phyloP scores from a whole-genome alignment of 1,139 yeast genomes.

The Arxiozyma heterogenica region DNA sequence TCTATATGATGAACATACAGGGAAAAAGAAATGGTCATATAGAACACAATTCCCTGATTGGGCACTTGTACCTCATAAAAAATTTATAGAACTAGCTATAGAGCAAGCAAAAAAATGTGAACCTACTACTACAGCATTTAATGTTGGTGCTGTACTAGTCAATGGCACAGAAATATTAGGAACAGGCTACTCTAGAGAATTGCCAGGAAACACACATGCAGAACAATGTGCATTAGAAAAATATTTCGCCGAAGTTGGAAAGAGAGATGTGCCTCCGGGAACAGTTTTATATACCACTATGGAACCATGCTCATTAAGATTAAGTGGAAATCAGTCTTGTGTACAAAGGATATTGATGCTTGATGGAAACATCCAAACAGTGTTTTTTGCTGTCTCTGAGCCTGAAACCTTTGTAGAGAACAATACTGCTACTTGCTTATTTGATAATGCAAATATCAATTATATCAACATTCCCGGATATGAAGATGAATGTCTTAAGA shows the following conservation, averaged over 20 bases:
- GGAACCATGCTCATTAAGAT: constrained; percentile 91
- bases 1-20: constrained; percentile 29
- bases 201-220: constrained; percentile 95
- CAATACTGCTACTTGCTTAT: constrained; percentile 52
- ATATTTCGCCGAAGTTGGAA: constrained; percentile 39
- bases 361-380: constrained; percentile 48
- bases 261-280: constrained; percentile 53
- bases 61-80: constrained; percentile 40
- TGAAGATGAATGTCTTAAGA: constrained; percentile 58
- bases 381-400: constrained; percentile 87
- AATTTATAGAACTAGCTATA: constrained; percentile 41
- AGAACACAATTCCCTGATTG: constrained; percentile 77
- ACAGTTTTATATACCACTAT: constrained; percentile 86
- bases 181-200: constrained; percentile 82
- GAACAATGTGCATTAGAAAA: constrained; percentile 92
- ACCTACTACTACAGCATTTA: constrained; percentile 77
- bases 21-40: constrained; percentile 51
- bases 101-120: constrained; percentile 73
- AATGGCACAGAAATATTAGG: constrained; percentile 54
- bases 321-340: constrained; percentile 89
- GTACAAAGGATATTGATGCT: constrained; percentile 61
- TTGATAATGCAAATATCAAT: constrained; percentile 50
- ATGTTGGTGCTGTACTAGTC: constrained; percentile 87
- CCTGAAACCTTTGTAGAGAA: constrained; percentile 81
- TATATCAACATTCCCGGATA: constrained; percentile 79